Evolutionary conservation across 768 basidiomycete genomes (phyloP).

Genomic region (Cantharellus cinnabarinus): DNA sequence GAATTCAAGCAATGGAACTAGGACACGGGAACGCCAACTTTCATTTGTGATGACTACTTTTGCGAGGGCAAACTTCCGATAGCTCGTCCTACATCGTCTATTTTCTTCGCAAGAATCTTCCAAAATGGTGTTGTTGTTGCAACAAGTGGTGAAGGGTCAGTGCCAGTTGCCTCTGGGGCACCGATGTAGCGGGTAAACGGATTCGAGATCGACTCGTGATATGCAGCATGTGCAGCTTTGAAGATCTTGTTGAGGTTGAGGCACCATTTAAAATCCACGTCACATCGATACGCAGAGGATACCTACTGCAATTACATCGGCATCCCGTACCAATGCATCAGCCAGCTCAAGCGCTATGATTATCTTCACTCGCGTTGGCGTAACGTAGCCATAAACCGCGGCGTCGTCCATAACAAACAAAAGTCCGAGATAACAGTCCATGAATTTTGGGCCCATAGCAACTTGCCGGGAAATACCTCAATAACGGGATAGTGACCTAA

Average conservation of each 20-base stretch:
- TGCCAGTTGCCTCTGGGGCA: constrained; percentile 22
- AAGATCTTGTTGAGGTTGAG: constrained; percentile 36
- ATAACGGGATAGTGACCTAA: not conserved
- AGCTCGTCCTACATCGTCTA: constrained; percentile 55
- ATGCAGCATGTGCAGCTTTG: constrained; percentile 75
- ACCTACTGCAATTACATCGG: constrained; percentile 55
- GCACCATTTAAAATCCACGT: not conserved
- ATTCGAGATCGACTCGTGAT: constrained; percentile 64
- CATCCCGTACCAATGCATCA: constrained; percentile 63
- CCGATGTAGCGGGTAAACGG: constrained; percentile 60
- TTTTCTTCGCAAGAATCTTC: constrained; percentile 43
- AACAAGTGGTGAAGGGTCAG: constrained; percentile 35
- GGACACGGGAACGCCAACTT: not conserved
- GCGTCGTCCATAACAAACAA: constrained; percentile 85
- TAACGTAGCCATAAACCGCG: constrained; percentile 81
- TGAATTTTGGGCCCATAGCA: constrained; percentile 28
- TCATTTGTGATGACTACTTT: not conserved
- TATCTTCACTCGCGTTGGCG: constrained; percentile 74
- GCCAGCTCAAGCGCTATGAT: constrained; percentile 59
- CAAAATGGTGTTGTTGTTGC: constrained; percentile 28
- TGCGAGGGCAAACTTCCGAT: constrained; percentile 14
- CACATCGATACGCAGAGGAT: not conserved
- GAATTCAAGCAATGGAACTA: not conserved
- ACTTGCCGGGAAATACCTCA: constrained; percentile 15
- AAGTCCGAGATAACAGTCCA: constrained; percentile 68